Evolutionary conservation across 352 stramenopile genomes (phyloP).

Genomic region (Phytopythium sindhum): DNA sequence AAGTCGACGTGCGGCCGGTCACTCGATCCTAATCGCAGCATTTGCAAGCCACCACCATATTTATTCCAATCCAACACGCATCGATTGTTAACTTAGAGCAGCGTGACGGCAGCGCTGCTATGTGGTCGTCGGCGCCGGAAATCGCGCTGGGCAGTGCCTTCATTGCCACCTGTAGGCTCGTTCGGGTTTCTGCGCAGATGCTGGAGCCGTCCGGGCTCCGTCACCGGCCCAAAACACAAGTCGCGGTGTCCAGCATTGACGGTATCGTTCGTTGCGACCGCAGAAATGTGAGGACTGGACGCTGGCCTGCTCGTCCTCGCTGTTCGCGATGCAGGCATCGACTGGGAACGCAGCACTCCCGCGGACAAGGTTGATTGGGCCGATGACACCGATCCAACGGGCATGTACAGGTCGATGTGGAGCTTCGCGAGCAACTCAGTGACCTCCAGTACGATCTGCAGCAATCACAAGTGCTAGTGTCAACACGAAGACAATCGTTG

Average conservation of each 20-base stretch:
- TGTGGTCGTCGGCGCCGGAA: slow-evolving; percentile 5
- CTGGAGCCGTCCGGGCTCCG: slow-evolving; percentile 1
- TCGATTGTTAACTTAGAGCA: slow-evolving; percentile 2
- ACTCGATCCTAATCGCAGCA: slow-evolving; percentile 1
- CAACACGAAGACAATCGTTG: background rate
- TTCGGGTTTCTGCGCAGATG: background rate
- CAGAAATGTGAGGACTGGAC: slow-evolving; percentile 7
- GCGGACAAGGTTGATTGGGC: background rate
- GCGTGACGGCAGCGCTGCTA: slow-evolving; percentile 4
- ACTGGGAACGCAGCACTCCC: background rate
- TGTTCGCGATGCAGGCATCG: background rate
- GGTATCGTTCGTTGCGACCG: background rate
- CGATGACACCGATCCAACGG: background rate
- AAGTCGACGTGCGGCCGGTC: slow-evolving; percentile 23
- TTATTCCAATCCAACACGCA: background rate
- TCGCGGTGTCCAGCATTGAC: background rate
- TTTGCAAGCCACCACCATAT: slow-evolving; percentile 5
- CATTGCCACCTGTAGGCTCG: background rate
- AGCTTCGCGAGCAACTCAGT: slow-evolving; percentile 47
- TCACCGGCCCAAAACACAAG: slow-evolving; percentile 1
- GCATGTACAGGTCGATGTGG: slow-evolving; percentile 25
- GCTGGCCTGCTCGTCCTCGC: background rate
- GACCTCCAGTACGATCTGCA: slow-evolving; percentile 56
- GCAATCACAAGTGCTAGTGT: background rate
- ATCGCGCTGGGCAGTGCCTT: background rate